phyloP scores from a whole-genome alignment of 2,329 filamentous ascomycete genomes.

The Beauveria scarabaeidicola region DNA sequence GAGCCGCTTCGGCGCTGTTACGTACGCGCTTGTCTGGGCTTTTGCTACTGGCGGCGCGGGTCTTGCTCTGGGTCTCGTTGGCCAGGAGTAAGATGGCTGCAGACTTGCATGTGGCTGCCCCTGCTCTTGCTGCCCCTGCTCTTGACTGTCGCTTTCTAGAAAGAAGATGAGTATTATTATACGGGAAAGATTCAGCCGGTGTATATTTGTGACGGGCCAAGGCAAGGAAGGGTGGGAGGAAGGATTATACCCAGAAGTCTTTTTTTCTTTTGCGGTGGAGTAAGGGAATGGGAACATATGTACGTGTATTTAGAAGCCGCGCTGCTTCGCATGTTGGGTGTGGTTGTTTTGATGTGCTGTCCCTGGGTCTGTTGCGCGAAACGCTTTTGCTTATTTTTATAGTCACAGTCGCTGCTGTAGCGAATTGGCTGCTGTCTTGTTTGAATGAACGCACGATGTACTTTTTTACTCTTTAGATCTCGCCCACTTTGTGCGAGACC shows the following conservation, averaged over 20 bases:
- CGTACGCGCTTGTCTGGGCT: constrained; percentile 71
- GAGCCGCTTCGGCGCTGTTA: constrained; percentile 58
- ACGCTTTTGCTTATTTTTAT: not conserved
- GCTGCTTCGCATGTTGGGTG: not conserved
- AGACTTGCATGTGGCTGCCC: not conserved
- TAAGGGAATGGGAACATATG: not conserved
- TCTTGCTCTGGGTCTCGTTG: constrained; percentile 41
- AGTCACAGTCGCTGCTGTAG: not conserved
- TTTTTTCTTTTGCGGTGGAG: constrained; percentile 1
- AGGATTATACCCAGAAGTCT: constrained; percentile 4
- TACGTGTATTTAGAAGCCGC: not conserved
- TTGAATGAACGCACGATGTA: not conserved
- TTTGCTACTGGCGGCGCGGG: constrained; percentile 53
- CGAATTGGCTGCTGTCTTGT: not conserved
- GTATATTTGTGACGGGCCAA: not conserved
- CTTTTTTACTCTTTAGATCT: not conserved
- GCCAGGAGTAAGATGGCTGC: constrained; percentile 28
- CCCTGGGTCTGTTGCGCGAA: not conserved
- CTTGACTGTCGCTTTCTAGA: not conserved
- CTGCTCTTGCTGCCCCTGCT: too few species aligned
- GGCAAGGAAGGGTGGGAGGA: not conserved
- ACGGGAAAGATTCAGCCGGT: not conserved
- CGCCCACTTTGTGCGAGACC: not conserved
- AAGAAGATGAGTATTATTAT: not conserved
- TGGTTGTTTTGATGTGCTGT: not conserved